Percentiles rank a stretch among this genome's conserved stretches.
These are phyloP conservation scores for Umbelopsis vinacea DNA, from an alignment of 192 early-diverging fungal genomes.

Conservation along the genomic window DNA sequence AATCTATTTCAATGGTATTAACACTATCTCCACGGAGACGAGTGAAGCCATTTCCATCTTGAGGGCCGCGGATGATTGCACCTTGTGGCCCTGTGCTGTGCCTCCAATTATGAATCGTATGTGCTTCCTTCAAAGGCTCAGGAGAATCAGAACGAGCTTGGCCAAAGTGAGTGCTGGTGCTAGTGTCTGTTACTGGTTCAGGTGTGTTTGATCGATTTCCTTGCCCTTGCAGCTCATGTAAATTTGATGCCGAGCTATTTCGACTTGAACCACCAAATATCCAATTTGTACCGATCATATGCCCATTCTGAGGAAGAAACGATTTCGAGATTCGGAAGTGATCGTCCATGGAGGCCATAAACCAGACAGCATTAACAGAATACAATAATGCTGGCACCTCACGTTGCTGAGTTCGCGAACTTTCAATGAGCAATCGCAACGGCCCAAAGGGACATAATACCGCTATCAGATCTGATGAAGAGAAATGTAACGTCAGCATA, in stretches of 20 bases:
- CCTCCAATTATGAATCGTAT: neutral
- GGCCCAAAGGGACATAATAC: slow-evolving; percentile 92
- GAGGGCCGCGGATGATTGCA: slow-evolving; percentile 6
- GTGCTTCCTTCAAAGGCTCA: neutral
- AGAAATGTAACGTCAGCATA: neutral
- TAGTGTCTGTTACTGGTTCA: neutral
- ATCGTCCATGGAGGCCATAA: slow-evolving; percentile 68
- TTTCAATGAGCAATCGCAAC: slow-evolving; percentile 79
- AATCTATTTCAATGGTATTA: slow-evolving; percentile 15
- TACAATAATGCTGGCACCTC: slow-evolving; percentile 83
- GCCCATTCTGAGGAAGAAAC: slow-evolving; percentile 9
- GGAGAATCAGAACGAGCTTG: neutral
- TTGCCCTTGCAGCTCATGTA: neutral
- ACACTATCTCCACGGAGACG: slow-evolving; percentile 27
- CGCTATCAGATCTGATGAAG: slow-evolving; percentile 75
- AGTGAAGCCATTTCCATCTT: slow-evolving; percentile 26
- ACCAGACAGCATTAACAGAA: slow-evolving; percentile 72
- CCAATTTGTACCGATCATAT: slow-evolving; percentile 11
- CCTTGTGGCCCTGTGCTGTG: neutral
- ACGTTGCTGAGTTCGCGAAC: slow-evolving; percentile 68
- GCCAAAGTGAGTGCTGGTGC: neutral
- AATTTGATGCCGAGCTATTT: neutral
- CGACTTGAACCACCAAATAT: neutral
- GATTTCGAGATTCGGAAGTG: slow-evolving; percentile 34
- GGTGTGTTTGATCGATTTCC: too few relatives aligned